Evolutionary conservation across 2,329 filamentous ascomycete species (phyloP), one percentile per base, ranked within the genome.

Genomic region (Ceratocystiopsis minuta): DNA sequence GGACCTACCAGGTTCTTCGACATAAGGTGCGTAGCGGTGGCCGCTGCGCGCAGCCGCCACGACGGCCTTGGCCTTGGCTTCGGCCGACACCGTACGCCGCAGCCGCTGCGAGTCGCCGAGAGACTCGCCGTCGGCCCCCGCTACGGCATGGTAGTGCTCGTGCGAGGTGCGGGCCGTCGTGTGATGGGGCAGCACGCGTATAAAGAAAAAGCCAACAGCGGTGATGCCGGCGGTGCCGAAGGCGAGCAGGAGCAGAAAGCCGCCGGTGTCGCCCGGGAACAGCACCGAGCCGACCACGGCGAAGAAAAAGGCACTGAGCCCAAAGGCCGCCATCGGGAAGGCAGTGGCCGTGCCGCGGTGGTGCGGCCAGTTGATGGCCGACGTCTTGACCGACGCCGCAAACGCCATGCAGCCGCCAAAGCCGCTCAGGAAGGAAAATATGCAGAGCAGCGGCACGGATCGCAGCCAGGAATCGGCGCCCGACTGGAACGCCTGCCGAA

Each of bases 291-390:
- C 83, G 32, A 92, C 61, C 3, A 78, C 68, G 0, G 90, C 88
- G 62, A 95, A 98, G 65, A 96, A 93, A 61, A 98, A 90, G 42
- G 90, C 90, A 56, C 87, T 95, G 44, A 98, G 63, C 3, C 90
- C 90, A 55, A 96, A 96, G 3, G 84, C 87, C 43, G 90, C 84
- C 43, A 96, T 62, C 6, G 90, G 88, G 52, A 96, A 90, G 1
- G 87, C 87, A 6, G 90, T 96, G 6, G 90, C 90, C 4, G 88
- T 94, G 43, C 90, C 90, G 48, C 90, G 75, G 56, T 93, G 80
- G 45, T 79, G 73, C 13, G 88, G 88, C 75, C 87, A 95, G 60
- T 95, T 95, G 49, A 90, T 70, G 11, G 87, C 87, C 39, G 82
- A 87, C 55, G 65, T 66, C 57, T 98, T 98, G 55, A 98, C 75